Conservation (phyloP, 805 yeast species). For the Zygoascus ofunaensis region DNA sequence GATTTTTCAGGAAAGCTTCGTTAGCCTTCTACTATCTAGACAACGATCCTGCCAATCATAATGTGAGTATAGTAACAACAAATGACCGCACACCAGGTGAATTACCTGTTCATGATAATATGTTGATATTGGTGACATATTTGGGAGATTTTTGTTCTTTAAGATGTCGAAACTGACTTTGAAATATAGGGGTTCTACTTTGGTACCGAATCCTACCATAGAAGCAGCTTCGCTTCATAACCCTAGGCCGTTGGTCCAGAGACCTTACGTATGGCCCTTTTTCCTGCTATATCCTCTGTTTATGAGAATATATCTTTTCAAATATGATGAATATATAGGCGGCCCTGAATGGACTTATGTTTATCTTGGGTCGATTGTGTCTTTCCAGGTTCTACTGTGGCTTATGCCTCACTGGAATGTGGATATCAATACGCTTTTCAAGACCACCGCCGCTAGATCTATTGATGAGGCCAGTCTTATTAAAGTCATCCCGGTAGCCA, state of each 20-base stretch:
- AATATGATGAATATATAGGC: conserved; percentile 72
- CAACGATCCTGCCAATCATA: no score
- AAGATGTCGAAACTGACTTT: neutral
- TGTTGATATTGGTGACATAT: no score
- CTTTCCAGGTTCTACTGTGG: conserved; percentile 68
- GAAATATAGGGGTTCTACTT: conserved; percentile 8
- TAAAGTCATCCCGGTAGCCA: conserved; percentile 71
- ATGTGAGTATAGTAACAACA: no score
- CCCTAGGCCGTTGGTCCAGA: conserved; percentile 48
- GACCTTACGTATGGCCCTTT: conserved; percentile 82
- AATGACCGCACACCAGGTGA: no score
- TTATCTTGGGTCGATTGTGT: conserved; percentile 60
- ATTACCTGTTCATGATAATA: no score
- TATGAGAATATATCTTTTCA: conserved; percentile 49
- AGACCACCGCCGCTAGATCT: conserved; percentile 44
- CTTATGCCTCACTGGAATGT: conserved; percentile 94
- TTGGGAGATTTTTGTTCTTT: neutral
- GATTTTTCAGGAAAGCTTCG: no score
- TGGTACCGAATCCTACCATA: conserved; percentile 67
- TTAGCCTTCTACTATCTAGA: no score
- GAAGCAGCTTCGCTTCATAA: conserved; percentile 64
- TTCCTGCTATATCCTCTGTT: conserved; percentile 62
- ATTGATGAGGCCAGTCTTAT: conserved; percentile 62
- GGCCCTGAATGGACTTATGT: conserved; percentile 97
- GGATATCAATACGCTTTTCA: conserved; percentile 56